These are phyloP conservation scores for Colletotrichum incanum DNA, from an alignment of 2,329 filamentous ascomycete species.

Conservation along the genomic window DNA sequence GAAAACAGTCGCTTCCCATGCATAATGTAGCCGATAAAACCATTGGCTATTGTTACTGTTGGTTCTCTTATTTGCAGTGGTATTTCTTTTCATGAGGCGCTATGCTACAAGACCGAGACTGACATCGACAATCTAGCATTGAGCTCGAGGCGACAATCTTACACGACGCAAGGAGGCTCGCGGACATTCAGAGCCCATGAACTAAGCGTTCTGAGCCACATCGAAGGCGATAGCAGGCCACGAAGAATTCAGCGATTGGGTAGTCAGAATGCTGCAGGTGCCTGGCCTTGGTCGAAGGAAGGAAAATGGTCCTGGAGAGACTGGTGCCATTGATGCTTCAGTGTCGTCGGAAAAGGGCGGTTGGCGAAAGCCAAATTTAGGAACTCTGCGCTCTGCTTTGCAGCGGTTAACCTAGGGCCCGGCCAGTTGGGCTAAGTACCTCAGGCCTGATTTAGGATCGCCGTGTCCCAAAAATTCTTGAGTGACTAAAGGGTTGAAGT, in stretches of 20 bases:
- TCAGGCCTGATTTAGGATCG: background rate
- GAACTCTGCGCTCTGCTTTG: slow-evolving; percentile 1
- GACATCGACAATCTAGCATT: background rate
- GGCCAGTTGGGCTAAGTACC: background rate
- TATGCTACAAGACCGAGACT: background rate
- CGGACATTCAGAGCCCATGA: too few species aligned
- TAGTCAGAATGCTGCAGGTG: background rate
- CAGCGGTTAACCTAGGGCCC: background rate
- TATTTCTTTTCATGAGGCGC: background rate
- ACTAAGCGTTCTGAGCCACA: background rate
- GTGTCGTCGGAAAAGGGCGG: too few species aligned
- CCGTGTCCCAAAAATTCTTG: slow-evolving; percentile 1
- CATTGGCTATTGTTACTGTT: background rate
- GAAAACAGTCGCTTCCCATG: background rate
- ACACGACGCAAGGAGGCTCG: too few species aligned
- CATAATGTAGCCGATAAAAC: background rate
- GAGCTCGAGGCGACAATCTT: too few species aligned
- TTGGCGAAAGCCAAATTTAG: background rate
- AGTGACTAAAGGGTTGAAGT: background rate
- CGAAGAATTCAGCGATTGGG: background rate
- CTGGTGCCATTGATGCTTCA: background rate
- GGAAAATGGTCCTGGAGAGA: slow-evolving; percentile 14
- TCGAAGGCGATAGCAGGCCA: background rate
- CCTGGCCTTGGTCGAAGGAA: slow-evolving; percentile 3
- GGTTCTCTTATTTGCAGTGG: background rate